These are phyloP conservation scores for Solanum tacnaense DNA, from an alignment of 257 asterid genomes.

Conservation along the genomic window DNA sequence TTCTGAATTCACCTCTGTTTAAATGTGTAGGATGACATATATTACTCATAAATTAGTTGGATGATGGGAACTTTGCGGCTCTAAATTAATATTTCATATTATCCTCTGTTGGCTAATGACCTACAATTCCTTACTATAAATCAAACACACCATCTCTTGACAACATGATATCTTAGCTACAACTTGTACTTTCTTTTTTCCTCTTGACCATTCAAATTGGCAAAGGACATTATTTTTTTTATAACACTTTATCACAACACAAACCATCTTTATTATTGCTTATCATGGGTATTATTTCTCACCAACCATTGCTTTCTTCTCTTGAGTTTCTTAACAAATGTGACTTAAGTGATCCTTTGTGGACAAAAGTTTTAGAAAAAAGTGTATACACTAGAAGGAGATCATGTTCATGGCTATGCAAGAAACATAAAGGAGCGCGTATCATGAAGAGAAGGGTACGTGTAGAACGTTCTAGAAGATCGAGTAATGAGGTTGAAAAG, in stretches of 20 bases:
- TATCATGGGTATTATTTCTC: slow-evolving; percentile 8
- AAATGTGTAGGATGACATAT: background rate
- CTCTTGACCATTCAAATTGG: background rate
- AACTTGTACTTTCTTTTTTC: background rate
- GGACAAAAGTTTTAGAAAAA: slow-evolving; percentile 3
- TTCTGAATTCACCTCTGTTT: accelerated
- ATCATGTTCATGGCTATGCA: background rate
- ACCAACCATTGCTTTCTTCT: slow-evolving; percentile 10
- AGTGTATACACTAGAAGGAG: background rate
- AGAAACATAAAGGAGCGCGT: background rate
- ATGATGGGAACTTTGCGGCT: background rate
- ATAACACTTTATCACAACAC: background rate
- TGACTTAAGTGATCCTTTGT: slow-evolving; percentile 5
- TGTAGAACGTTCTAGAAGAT: slow-evolving; percentile 10
- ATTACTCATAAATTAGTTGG: background rate
- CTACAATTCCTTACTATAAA: background rate
- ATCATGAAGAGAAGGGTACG: slow-evolving; percentile 25
- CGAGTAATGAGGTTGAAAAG: slow-evolving; percentile 13
- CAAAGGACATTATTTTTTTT: background rate
- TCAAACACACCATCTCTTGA: background rate
- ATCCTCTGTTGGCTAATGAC: slow-evolving; percentile 22
- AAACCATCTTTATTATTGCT: background rate
- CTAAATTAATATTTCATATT: slow-evolving; percentile 5
- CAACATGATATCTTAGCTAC: background rate
- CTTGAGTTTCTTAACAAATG: background rate